These are phyloP conservation scores for Beta lomatogona DNA, from an alignment of 179 eudicot genomes.

Conservation along the genomic window DNA sequence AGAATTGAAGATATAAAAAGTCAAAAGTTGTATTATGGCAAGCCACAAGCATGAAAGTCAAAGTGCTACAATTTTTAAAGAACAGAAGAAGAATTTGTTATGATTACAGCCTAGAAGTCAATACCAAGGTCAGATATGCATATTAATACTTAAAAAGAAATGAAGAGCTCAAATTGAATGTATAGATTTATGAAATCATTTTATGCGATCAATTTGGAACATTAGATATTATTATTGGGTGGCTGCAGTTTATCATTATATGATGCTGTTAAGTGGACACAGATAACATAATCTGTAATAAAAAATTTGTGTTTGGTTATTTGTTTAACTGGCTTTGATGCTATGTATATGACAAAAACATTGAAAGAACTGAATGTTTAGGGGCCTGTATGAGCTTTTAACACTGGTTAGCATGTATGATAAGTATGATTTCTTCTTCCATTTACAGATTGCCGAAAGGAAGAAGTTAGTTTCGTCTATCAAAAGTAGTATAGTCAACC, in stretches of 20 bases:
- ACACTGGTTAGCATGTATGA: background rate
- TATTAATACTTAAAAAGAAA: background rate
- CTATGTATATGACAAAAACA: background rate
- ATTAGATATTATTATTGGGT: background rate
- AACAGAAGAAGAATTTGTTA: background rate
- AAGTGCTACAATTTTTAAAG: background rate
- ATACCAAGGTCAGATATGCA: background rate
- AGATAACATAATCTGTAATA: background rate
- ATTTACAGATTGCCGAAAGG: constrained; percentile 83
- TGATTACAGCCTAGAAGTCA: background rate
- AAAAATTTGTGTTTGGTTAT: background rate
- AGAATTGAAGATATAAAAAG: too few species aligned
- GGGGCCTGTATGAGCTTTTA: background rate
- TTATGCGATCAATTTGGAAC: background rate
- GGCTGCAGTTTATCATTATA: background rate
- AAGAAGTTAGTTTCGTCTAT: constrained; percentile 73
- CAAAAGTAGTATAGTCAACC: constrained; percentile 45
- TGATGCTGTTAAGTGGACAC: background rate
- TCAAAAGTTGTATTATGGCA: too few species aligned
- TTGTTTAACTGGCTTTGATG: background rate
- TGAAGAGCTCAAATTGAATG: background rate
- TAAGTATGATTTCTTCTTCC: constrained; percentile 11
- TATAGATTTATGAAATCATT: background rate
- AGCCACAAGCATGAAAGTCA: too few species aligned
- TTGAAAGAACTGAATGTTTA: background rate